A percentile compares a stretch with the other conserved stretches of the same genome.
Evolutionary conservation across 257 asterid genomes (phyloP).

Genomic region (Thymus mandschuricus): DNA sequence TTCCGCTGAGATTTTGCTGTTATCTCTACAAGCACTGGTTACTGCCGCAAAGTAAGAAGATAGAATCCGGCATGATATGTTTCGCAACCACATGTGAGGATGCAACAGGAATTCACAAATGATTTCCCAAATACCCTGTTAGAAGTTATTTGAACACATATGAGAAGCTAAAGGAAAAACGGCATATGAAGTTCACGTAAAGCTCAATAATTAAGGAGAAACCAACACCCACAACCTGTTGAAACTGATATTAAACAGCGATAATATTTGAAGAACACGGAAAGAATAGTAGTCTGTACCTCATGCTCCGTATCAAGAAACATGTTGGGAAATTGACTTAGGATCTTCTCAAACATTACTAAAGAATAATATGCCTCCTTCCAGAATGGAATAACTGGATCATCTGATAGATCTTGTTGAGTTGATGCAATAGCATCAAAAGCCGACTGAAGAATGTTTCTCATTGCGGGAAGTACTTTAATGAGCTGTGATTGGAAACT

Average conservation of each 20-base stretch:
- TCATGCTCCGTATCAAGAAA: constrained; percentile 62
- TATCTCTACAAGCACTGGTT: constrained; percentile 44
- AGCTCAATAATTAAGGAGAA: constrained; percentile 6
- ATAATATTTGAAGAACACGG: not conserved
- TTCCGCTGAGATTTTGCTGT: constrained; percentile 31
- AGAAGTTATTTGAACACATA: constrained; percentile 21
- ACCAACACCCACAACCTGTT: not conserved
- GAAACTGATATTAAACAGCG: not conserved
- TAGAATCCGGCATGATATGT: constrained; percentile 70
- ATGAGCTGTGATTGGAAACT: constrained; percentile 53
- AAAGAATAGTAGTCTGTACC: constrained; percentile 47
- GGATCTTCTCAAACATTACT: constrained; percentile 82
- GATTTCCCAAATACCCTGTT: constrained; percentile 81
- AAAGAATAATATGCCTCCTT: constrained; percentile 90
- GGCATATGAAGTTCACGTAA: not conserved
- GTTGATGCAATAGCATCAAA: constrained; percentile 38
- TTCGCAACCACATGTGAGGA: constrained; percentile 89
- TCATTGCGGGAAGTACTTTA: constrained; percentile 56
- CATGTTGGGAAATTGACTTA: constrained; percentile 52
- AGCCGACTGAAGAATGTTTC: constrained; percentile 63
- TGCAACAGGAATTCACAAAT: constrained; percentile 71
- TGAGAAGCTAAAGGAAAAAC: constrained; percentile 8
- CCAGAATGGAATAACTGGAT: constrained; percentile 62
- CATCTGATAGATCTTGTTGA: constrained; percentile 51
- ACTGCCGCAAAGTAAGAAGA: constrained; percentile 58